Evolutionary conservation across 148 eudicot genomes (phyloP).

Genomic region (Rheum nobile): DNA sequence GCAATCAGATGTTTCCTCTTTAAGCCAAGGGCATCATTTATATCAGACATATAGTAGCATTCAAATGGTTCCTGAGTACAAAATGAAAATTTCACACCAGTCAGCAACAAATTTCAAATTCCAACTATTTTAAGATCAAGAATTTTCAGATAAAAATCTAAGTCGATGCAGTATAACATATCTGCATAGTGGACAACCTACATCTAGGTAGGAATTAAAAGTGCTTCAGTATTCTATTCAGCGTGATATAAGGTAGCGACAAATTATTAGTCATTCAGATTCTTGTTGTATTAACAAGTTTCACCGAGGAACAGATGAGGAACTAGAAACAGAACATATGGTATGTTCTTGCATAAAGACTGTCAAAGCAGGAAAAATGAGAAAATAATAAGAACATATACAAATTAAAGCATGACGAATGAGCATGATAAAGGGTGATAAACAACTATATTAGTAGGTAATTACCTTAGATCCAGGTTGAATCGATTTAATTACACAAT

Average conservation of each 20-base stretch:
- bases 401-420: background rate
- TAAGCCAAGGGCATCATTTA: constrained; percentile 70
- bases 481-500: constrained; percentile 58
- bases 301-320: background rate
- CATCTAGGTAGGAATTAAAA: background rate
- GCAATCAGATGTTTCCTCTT: constrained; percentile 89
- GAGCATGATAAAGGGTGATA: background rate
- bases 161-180: background rate
- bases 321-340: background rate
- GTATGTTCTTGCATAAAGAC: background rate
- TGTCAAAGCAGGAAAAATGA: background rate
- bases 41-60: constrained; percentile 69
- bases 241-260: background rate
- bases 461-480: constrained; percentile 64
- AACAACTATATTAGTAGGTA: background rate
- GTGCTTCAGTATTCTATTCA: background rate
- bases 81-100: constrained; percentile 11
- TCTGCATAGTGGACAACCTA: background rate
- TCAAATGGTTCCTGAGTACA: constrained; percentile 75
- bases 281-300: background rate
- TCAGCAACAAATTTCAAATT: background rate
- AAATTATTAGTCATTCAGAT: background rate
- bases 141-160: background rate
- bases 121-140: background rate
- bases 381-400: background rate